Percentiles rank a stretch among this genome's conserved stretches.
Conservation (phyloP, 345 rosid species). For the Carallia brachiata region DNA sequence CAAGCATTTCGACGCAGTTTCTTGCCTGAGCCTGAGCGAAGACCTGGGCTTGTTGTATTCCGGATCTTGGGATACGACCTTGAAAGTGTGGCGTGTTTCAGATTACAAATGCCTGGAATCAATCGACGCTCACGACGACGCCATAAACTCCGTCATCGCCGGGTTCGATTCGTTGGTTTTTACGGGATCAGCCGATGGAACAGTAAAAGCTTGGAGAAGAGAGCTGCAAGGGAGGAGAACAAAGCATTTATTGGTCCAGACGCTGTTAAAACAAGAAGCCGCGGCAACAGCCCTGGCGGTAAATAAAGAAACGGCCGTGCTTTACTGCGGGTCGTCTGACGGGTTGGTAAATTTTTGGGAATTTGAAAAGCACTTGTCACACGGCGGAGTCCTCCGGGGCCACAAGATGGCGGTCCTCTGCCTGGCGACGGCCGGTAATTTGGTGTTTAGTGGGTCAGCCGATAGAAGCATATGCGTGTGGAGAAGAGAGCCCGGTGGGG, state of each 20-base stretch:
- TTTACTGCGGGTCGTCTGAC: slow-evolving; percentile 72
- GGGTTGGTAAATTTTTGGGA: slow-evolving; percentile 73
- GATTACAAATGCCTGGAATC: slow-evolving; percentile 54
- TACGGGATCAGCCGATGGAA: slow-evolving; percentile 59
- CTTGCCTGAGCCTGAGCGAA: slow-evolving; percentile 41
- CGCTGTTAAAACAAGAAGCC: slow-evolving; percentile 59
- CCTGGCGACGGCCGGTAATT: slow-evolving; percentile 48
- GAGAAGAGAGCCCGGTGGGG: slow-evolving; percentile 57
- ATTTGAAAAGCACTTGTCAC: slow-evolving; percentile 42
- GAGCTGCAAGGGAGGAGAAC: slow-evolving; percentile 41
- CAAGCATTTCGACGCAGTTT: slow-evolving; percentile 52
- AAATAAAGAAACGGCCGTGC: slow-evolving; percentile 31
- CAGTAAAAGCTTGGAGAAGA: slow-evolving; percentile 46
- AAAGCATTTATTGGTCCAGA: slow-evolving; percentile 50
- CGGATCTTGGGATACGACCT: slow-evolving; percentile 59
- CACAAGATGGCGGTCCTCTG: slow-evolving; percentile 69
- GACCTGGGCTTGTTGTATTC: slow-evolving; percentile 49
- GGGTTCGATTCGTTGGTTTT: slow-evolving; percentile 36
- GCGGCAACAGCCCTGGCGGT: slow-evolving; percentile 80
- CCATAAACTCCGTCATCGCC: slow-evolving; percentile 40
- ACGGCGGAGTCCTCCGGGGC: slow-evolving; percentile 56
- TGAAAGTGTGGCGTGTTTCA: slow-evolving; percentile 51
- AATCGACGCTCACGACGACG: slow-evolving; percentile 52
- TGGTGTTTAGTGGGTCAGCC: slow-evolving; percentile 82
- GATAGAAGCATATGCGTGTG: slow-evolving; percentile 81